Percentiles rank a stretch among this genome's conserved stretches.
phyloP scores from a whole-genome alignment of 2,329 filamentous ascomycete species.

The Alternaria metachromatica region DNA sequence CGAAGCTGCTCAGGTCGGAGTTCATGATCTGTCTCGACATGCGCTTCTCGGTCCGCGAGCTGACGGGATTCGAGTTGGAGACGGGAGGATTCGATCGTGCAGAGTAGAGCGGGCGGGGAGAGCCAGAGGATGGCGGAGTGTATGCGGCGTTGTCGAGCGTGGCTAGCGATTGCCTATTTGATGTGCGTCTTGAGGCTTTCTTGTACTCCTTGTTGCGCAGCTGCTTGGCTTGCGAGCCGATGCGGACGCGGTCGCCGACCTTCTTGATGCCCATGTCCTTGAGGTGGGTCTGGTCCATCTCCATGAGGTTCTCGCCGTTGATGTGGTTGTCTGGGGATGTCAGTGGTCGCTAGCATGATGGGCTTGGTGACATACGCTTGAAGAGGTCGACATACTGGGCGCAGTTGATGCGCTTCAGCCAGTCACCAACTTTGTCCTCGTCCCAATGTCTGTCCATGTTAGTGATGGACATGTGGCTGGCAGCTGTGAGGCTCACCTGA shows the following conservation, averaged over 20 bases:
- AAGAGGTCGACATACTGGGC: constrained; percentile 93
- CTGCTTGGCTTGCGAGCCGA: constrained; percentile 62
- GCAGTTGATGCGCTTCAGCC: constrained; percentile 89
- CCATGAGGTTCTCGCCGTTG: constrained; percentile 93
- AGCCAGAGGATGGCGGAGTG: constrained; percentile 68
- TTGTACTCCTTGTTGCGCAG: constrained; percentile 58
- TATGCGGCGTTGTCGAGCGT: constrained; percentile 72
- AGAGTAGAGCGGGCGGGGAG: constrained; percentile 67
- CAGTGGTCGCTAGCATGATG: constrained; percentile 8
- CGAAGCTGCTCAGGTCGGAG: constrained; percentile 53
- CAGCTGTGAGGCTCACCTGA: constrained; percentile 42
- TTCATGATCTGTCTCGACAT: constrained; percentile 55
- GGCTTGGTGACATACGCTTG: constrained; percentile 57
- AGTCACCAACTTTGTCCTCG: constrained; percentile 89
- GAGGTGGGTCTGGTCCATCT: constrained; percentile 94
- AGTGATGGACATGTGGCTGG: constrained; percentile 8
- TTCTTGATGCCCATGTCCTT: constrained; percentile 99
- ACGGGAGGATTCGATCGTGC: constrained; percentile 54
- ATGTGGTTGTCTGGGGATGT: constrained; percentile 77
- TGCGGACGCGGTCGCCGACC: constrained; percentile 91
- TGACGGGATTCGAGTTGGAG: constrained; percentile 23
- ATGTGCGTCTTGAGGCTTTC: constrained; percentile 67
- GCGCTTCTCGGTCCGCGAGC: constrained; percentile 56
- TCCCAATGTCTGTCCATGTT: constrained; percentile 69
- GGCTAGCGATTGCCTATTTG: constrained; percentile 84